Base-by-base conservation (phyloP, 306 rosid genomes). In the Rubus parviflorus region DNA sequence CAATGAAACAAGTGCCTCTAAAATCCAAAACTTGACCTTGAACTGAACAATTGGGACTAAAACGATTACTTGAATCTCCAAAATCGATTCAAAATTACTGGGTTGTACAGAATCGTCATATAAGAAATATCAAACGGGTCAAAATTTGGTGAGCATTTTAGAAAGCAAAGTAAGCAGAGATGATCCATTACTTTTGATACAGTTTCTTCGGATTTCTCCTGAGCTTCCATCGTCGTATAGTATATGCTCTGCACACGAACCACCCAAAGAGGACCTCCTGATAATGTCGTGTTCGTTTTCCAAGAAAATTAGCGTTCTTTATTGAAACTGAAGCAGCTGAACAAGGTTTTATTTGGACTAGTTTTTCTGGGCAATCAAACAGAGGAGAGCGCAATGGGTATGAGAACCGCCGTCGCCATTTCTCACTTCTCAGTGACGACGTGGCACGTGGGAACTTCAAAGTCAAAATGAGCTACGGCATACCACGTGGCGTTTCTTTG, bases 181-280 rank as follows among this genome's bases (percentile, higher is more conserved):
- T 73, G 37, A 56, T 57, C 53, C 67, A 25, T 45, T 74, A 74
- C 78, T 5, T 61, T 46, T 11, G 70, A 43, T 51, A 74, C 70
- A 38, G 20, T 3, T 43, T 74, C 70, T 60, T 74, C 70, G 6
- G 78, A 45, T 42, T 57, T 43, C 68, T 73, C 77, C 68, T 7
- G 70, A 74, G 70, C 47, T 60, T 30, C 78, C 78, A 74, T 74
- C 23, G 43, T n/a, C 64, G 51, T 49, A 67, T 38, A 2, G 51
- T 41, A 9, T n/a, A 25, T 14, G 46, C 16, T 30, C 61, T 70
- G 16, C 17, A 37, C 48, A 19, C 19, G 47, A 40, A 42, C 52
- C 51, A 52, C 13, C 47, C n/a, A 72, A 71, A 10, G 19, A 9
- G 17, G 17, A 56, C 7, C 20, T 73, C n/a, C 30, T 41, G 7